Base-by-base conservation (phyloP, 805 yeast genomes). In the Saturnispora kantuleensis region DNA sequence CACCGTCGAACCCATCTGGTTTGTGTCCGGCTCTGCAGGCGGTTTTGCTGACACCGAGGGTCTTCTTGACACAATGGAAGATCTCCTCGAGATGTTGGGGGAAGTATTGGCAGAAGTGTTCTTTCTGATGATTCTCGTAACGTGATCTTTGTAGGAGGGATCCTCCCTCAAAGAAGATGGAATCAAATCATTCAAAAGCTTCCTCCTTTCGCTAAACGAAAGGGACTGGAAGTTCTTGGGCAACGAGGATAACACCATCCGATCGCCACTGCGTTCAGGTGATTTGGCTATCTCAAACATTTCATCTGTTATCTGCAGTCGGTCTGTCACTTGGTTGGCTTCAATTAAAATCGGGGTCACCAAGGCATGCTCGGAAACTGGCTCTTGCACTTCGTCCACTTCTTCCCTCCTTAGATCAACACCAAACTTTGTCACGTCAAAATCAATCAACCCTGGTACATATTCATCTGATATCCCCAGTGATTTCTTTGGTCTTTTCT, bases 391-490 rank as follows among this genome's bases (percentile, higher is more conserved):
- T 7, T 46, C 45, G 3, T 43, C 37, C 2, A 37, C 12, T 12
- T 41, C 28, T 9, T 34, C 47, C 13, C 41, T 35, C 13, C 47
- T 53, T 7, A 11, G 28, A 29, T 48, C 51, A 30, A 50, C 37
- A n/a, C 52, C 54, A 46, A 52, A 58, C 7, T 46, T 47, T 1
- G 46, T 26, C 13, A 56, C 43, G 35, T 56, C 48, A 36, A 79
- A 79, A 28, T 38, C 46, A 17, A 38, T 34, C 16, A 84, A 65
- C 39, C 81, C 84, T 0, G 90, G 90, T 12, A 84, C 72, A 54
- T 83, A 84, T 55, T 84, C 93, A 57, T 83, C 90, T 54, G 79
- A 82, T 51, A 82, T 65, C 1, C 86, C 88, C 31, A 46, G 47
- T 12, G 38, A 21, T 21, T 21, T 21, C 26, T 32, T 9, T 33